Conservation (phyloP, 192 early-diverging fungal species). For the Coemansia sp. region DNA sequence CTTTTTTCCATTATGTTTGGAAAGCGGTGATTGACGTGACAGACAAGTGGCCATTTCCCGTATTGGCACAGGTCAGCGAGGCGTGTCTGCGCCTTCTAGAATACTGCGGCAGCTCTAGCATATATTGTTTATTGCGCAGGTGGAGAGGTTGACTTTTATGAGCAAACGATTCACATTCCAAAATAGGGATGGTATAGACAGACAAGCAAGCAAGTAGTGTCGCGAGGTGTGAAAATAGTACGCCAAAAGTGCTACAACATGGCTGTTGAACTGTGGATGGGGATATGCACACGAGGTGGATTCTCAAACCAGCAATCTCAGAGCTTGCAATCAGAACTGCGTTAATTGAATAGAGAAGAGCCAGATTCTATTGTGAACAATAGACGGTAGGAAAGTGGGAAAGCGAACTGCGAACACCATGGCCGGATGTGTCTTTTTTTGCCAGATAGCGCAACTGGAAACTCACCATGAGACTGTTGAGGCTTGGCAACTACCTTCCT, state of each 20-base stretch:
- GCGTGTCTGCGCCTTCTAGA: neutral
- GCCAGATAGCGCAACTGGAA: neutral
- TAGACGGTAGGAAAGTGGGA: neutral
- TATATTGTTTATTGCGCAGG: neutral
- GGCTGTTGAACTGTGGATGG: neutral
- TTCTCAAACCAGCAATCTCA: neutral
- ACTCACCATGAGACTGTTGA: neutral
- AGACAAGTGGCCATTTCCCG: neutral
- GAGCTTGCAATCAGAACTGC: neutral
- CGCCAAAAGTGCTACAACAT: neutral
- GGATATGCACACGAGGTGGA: neutral
- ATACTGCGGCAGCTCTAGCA: neutral
- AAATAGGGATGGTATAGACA: neutral
- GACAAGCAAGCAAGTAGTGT: neutral
- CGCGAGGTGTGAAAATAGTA: neutral
- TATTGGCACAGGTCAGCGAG: neutral
- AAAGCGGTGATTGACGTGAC: neutral
- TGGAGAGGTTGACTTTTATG: neutral
- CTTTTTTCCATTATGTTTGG: neutral
- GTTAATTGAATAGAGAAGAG: neutral
- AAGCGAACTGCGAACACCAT: neutral
- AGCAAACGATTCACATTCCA: neutral
- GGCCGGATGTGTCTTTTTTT: neutral
- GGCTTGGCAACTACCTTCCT: neutral
- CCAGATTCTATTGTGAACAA: neutral